Conservation (phyloP, 2,329 filamentous ascomycete species). For the Fusarium sp. region DNA sequence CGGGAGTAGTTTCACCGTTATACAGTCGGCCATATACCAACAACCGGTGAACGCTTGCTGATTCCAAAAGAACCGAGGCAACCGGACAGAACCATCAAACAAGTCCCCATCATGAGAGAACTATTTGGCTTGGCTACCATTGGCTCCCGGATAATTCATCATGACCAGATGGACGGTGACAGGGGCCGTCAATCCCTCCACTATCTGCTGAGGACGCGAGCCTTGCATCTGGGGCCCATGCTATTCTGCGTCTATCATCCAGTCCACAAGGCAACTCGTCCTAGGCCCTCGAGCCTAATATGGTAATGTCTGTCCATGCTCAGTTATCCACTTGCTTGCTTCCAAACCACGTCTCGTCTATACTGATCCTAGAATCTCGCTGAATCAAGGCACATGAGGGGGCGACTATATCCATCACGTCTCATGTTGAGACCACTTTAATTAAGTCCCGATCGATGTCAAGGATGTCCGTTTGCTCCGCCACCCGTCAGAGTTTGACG, state of each 20-base stretch:
- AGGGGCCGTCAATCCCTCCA: slow-evolving; percentile 30
- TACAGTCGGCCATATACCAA: background rate
- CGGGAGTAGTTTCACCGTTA: slow-evolving; percentile 28
- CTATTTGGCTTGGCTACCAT: slow-evolving; percentile 20
- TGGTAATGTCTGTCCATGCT: slow-evolving; percentile 26
- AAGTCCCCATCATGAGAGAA: background rate
- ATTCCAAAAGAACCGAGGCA: slow-evolving; percentile 2
- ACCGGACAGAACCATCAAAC: slow-evolving; percentile 16
- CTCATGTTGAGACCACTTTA: slow-evolving; percentile 44
- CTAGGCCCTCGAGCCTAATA: slow-evolving; percentile 25
- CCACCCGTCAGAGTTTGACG: slow-evolving; percentile 23
- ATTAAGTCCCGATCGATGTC: slow-evolving; percentile 41
- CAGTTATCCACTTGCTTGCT: slow-evolving; percentile 20
- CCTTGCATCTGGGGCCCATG: slow-evolving; percentile 18
- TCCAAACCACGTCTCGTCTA: slow-evolving; percentile 29
- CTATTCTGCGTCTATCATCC: slow-evolving; percentile 15
- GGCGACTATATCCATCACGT: slow-evolving; percentile 36
- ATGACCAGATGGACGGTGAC: slow-evolving; percentile 13
- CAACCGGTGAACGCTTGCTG: background rate
- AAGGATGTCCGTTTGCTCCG: slow-evolving; percentile 30
- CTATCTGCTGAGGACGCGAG: slow-evolving; percentile 21
- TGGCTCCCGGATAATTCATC: slow-evolving; percentile 20
- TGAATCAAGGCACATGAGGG: slow-evolving; percentile 17
- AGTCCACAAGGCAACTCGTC: slow-evolving; percentile 4
- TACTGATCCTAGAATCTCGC: slow-evolving; percentile 18